A percentile compares a stretch with the other conserved stretches of the same genome.
phyloP scores from a whole-genome alignment of 2,329 filamentous ascomycete species.

The Colletotrichum destructivum region DNA sequence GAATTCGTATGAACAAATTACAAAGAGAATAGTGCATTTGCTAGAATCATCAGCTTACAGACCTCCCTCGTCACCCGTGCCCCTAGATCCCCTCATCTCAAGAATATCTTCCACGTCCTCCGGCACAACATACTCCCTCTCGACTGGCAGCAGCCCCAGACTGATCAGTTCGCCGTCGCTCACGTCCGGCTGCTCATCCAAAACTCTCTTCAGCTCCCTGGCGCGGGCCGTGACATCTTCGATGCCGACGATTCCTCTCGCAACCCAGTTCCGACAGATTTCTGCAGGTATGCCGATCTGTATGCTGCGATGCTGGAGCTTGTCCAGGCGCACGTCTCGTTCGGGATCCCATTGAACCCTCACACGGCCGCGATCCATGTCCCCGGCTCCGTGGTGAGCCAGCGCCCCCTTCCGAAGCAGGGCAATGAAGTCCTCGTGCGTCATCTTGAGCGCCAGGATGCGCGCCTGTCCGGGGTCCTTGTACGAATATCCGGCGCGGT shows the following conservation, averaged over 20 bases:
- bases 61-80: not conserved
- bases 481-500: constrained; percentile 72
- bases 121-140: constrained; percentile 60
- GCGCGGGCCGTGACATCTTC: constrained; percentile 72
- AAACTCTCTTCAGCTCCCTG: constrained; percentile 59
- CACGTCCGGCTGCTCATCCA: constrained; percentile 58
- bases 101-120: constrained; percentile 53
- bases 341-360: constrained; percentile 78
- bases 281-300: constrained; percentile 71
- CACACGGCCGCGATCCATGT: constrained; percentile 52
- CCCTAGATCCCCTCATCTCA: constrained; percentile 48
- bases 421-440: constrained; percentile 62
- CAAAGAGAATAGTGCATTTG: not conserved
- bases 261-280: constrained; percentile 62
- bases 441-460: constrained; percentile 72
- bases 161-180: constrained; percentile 54
- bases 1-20: no score
- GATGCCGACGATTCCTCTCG: constrained; percentile 68
- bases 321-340: constrained; percentile 59
- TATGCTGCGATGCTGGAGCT: constrained; percentile 68
- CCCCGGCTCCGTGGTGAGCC: constrained; percentile 38
- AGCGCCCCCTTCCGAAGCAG: constrained; percentile 59
- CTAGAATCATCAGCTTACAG: not conserved
- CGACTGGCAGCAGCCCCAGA: constrained; percentile 59
- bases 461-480: constrained; percentile 69